phyloP scores from a whole-genome alignment of 495 filamentous ascomycete species.

The Penicillium ucsense region DNA sequence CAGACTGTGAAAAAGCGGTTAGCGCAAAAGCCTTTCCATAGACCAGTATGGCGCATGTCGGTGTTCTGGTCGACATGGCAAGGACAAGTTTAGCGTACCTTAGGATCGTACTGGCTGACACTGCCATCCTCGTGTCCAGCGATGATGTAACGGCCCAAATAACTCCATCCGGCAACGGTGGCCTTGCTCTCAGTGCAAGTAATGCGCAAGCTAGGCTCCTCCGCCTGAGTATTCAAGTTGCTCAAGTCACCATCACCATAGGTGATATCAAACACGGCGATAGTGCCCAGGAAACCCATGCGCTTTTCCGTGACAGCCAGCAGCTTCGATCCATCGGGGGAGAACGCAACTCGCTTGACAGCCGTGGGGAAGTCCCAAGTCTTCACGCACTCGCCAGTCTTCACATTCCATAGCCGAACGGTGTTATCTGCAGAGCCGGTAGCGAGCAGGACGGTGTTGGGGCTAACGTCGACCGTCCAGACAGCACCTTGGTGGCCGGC shows the following conservation, averaged over 20 bases:
- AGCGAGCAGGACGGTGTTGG: slow-evolving; percentile 84
- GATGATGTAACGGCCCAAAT: slow-evolving; percentile 85
- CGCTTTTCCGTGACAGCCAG: slow-evolving; percentile 96
- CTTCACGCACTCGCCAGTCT: slow-evolving; percentile 86
- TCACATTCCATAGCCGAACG: slow-evolving; percentile 92
- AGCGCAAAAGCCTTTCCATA: too few relatives aligned
- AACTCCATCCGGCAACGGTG: slow-evolving; percentile 94
- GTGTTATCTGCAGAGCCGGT: slow-evolving; percentile 97
- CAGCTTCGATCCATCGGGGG: slow-evolving; percentile 77
- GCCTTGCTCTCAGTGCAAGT: slow-evolving; percentile 91
- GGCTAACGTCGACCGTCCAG: slow-evolving; percentile 97
- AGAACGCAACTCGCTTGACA: slow-evolving; percentile 95
- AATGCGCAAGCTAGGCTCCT: slow-evolving; percentile 73
- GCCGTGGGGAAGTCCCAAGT: slow-evolving; percentile 94
- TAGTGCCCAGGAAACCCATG: slow-evolving; percentile 87
- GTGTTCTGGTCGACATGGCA: neutral
- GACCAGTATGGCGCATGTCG: slow-evolving; percentile 1
- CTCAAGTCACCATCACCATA: slow-evolving; percentile 58
- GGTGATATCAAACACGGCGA: slow-evolving; percentile 79
- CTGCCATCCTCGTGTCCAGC: slow-evolving; percentile 94
- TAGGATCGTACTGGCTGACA: slow-evolving; percentile 89
- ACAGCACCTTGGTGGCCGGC: slow-evolving; percentile 93
- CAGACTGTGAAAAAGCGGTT: slow-evolving; percentile 42
- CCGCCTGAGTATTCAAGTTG: slow-evolving; percentile 53
- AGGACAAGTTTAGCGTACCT: slow-evolving; percentile 42